phyloP scores from a whole-genome alignment of 2,329 filamentous ascomycete genomes.

The Rugonectria rugulosa region DNA sequence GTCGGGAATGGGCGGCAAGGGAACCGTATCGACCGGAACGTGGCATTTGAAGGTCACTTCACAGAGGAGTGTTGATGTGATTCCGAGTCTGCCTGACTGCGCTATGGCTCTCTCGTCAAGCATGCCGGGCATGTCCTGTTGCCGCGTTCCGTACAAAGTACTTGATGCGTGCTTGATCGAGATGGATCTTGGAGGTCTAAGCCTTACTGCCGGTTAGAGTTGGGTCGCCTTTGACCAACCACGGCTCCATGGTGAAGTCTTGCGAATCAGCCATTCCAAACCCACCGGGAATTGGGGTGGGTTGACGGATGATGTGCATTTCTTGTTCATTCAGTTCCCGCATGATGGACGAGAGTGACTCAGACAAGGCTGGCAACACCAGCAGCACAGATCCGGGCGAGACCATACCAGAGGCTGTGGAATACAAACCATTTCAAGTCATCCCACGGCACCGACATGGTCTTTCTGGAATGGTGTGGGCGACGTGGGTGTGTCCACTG shows the following conservation, averaged over 20 bases:
- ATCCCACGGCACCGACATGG: slow-evolving; percentile 16
- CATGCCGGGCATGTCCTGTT: neutral
- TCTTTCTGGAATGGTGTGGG: slow-evolving; percentile 9
- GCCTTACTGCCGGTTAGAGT: neutral
- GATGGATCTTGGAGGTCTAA: neutral
- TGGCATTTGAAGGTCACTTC: too few relatives aligned
- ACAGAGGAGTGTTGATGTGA: neutral
- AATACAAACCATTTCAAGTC: slow-evolving; percentile 5
- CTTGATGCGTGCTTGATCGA: neutral
- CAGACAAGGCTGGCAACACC: slow-evolving; percentile 20
- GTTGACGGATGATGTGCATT: slow-evolving; percentile 27
- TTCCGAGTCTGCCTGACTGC: too few relatives aligned
- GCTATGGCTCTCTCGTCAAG: neutral
- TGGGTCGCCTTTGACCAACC: neutral
- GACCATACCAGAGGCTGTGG: slow-evolving; percentile 17
- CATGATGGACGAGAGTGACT: slow-evolving; percentile 36
- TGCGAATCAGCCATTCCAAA: too few relatives aligned
- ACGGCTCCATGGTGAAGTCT: neutral
- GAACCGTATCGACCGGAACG: too few relatives aligned
- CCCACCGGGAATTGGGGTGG: neutral
- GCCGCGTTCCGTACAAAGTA: neutral
- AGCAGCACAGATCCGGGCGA: neutral
- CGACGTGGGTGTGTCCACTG: slow-evolving; percentile 10
- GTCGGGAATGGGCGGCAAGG: slow-evolving; percentile 10
- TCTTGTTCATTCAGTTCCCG: slow-evolving; percentile 18